phyloP scores from a whole-genome alignment of 257 asterid genomes.

The Forsythia viridissima region DNA sequence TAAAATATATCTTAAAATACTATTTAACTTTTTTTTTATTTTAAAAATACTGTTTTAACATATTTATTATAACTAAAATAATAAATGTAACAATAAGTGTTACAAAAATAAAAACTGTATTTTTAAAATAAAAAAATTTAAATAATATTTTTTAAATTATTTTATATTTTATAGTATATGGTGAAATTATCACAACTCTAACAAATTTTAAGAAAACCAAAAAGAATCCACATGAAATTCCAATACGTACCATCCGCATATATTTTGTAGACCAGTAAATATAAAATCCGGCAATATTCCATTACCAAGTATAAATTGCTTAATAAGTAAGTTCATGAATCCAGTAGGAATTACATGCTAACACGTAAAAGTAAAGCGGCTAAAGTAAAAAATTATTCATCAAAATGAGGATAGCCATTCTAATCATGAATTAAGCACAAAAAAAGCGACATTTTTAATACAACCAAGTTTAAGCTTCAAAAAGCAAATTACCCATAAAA shows the following conservation, averaged over 20 bases:
- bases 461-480: slow-evolving; percentile 7
- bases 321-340: background rate
- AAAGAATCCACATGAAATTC: background rate
- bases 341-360: background rate
- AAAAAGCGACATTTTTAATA: background rate
- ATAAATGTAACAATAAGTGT: no score
- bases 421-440: background rate
- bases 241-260: background rate
- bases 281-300: background rate
- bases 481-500: background rate
- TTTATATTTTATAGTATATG: no score
- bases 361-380: slow-evolving; percentile 1
- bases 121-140: no score
- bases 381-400: background rate
- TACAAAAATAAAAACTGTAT: no score
- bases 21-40: no score
- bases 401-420: background rate
- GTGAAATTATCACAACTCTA: no score
- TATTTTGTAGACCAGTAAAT: background rate
- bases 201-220: background rate
- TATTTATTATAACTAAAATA: no score
- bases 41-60: no score
- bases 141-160: no score
- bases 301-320: background rate
- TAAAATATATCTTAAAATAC: no score